Conservation (phyloP, 2,329 filamentous ascomycete species). For the Dendryphion nanum region DNA sequence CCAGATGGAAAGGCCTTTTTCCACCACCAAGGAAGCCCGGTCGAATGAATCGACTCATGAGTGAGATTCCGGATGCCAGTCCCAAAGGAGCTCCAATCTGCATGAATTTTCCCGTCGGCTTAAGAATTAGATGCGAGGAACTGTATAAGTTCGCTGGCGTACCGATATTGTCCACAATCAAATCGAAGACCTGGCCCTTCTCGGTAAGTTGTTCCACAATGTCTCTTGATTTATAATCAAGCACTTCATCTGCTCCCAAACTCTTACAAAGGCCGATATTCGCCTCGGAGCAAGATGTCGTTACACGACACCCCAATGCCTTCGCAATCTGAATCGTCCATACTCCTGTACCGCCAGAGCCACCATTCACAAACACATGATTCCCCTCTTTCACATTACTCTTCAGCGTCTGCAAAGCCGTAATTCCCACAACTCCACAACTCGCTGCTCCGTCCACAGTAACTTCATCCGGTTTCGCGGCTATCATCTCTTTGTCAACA, state of each 20-base stretch:
- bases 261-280: constrained; percentile 58
- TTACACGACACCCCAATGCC: constrained; percentile 58
- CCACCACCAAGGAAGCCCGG: constrained; percentile 54
- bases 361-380: constrained; percentile 64
- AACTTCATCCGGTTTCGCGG: constrained; percentile 24
- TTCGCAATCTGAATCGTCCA: constrained; percentile 66
- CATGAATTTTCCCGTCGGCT: constrained; percentile 49
- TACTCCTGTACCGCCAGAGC: constrained; percentile 60
- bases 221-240: constrained; percentile 58
- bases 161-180: constrained; percentile 60
- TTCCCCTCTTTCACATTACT: constrained; percentile 43
- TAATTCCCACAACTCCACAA: constrained; percentile 38
- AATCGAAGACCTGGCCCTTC: constrained; percentile 50
- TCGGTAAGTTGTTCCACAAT: constrained; percentile 48
- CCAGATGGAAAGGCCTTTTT: constrained; percentile 43
- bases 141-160: constrained; percentile 53
- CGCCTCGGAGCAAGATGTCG: constrained; percentile 55
- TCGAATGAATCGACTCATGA: constrained; percentile 41
- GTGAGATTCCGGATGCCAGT: constrained; percentile 22
- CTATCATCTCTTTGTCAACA: constrained; percentile 18
- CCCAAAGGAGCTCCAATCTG: constrained; percentile 22
- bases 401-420: constrained; percentile 39
- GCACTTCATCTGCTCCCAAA: constrained; percentile 63
- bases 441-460: constrained; percentile 35
- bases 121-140: constrained; percentile 52